Evolutionary conservation across 108 stramenopile genomes (phyloP).

Genomic region (Pseudonitzschia pungens): DNA sequence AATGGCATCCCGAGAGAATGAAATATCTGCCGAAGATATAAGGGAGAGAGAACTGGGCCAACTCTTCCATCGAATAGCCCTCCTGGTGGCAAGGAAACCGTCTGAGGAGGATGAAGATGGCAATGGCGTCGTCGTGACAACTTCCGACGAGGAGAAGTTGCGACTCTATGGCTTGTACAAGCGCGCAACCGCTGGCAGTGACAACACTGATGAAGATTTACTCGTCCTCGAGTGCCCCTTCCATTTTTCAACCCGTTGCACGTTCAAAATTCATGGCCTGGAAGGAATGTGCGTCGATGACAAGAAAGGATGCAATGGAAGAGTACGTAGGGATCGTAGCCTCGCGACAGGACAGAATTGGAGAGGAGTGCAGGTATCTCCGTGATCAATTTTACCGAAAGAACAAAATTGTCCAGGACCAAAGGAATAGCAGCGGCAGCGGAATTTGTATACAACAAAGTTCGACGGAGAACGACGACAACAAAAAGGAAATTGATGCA

Average conservation of each 20-base stretch:
- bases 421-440: not conserved
- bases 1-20: no score
- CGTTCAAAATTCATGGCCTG: conserved; percentile 52
- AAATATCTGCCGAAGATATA: no score
- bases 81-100: conserved; percentile 1
- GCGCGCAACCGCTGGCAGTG: conserved; percentile 5
- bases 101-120: not conserved
- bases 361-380: conserved; percentile 22
- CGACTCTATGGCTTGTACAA: conserved; percentile 67
- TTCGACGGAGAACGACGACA: not conserved
- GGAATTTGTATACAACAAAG: not conserved
- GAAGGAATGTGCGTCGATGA: conserved; percentile 27
- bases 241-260: conserved; percentile 41
- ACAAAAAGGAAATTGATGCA: not conserved
- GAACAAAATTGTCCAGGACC: not conserved
- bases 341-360: conserved; percentile 22
- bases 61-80: not conserved
- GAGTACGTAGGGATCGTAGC: conserved; percentile 43
- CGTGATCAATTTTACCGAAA: not conserved
- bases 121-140: not conserved
- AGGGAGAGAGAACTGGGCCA: no score
- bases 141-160: conserved; percentile 45
- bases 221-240: conserved; percentile 21
- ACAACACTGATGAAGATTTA: not conserved
- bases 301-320: conserved; percentile 36